These are phyloP conservation scores for Clarireedia homoeocarpa DNA, from an alignment of 2,329 filamentous ascomycete species.

Conservation along the genomic window DNA sequence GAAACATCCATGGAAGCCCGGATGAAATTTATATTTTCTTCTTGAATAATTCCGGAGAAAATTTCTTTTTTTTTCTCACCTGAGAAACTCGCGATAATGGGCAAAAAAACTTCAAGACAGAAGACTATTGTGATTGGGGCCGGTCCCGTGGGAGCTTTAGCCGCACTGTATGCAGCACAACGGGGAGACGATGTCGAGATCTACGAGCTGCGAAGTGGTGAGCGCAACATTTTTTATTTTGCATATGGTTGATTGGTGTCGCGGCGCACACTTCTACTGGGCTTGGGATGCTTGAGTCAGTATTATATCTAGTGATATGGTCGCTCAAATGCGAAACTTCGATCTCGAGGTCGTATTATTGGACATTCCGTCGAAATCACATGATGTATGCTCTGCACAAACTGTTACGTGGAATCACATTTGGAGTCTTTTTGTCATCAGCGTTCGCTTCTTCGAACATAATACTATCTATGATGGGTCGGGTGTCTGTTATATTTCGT, in stretches of 20 bases:
- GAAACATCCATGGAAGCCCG: neutral
- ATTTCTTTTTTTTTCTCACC: neutral
- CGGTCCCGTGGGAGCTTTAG: conserved; percentile 85
- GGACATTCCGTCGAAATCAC: too few species aligned
- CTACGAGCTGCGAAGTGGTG: conserved; percentile 89
- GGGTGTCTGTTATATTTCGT: too few species aligned
- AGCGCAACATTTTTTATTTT: conserved; percentile 29
- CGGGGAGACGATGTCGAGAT: conserved; percentile 86
- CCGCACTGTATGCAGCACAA: conserved; percentile 84
- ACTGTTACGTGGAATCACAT: too few species aligned
- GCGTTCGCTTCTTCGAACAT: too few species aligned
- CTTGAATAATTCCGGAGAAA: neutral
- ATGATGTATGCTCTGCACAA: too few species aligned
- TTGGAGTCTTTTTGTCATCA: too few species aligned
- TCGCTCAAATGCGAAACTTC: neutral
- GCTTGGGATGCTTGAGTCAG: neutral
- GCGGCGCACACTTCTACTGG: neutral
- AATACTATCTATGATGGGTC: too few species aligned
- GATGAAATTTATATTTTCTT: neutral
- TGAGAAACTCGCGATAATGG: neutral
- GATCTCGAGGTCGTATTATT: too few species aligned
- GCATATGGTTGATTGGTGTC: neutral
- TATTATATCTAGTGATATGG: neutral
- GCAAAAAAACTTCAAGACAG: conserved; percentile 13
- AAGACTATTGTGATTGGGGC: conserved; percentile 76